Percentiles rank a stretch among this genome's conserved stretches.
Conservation (phyloP, 228 moss, liverwort and hornwort genomes). For the Sphagnum fallax region DNA sequence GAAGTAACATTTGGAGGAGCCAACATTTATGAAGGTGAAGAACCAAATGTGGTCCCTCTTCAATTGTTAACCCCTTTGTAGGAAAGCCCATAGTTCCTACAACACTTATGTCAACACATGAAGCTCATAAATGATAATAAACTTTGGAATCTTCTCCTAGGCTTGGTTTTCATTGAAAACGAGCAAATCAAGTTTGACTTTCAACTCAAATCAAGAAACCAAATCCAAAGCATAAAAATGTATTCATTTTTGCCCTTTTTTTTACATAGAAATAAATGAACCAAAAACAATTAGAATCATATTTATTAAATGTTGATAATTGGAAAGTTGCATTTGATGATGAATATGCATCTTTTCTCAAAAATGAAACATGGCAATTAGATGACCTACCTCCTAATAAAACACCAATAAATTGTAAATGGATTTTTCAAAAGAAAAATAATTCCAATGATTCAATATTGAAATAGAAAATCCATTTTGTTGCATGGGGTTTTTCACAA, state of each 20-base stretch:
- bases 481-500: constrained; percentile 1
- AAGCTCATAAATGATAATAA: not conserved
- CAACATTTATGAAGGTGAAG: not conserved
- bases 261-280: not conserved
- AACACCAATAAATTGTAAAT: constrained; percentile 4
- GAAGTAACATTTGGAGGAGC: not conserved
- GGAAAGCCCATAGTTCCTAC: not conserved
- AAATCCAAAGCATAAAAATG: not conserved
- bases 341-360: constrained; percentile 1
- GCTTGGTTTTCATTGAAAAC: not conserved
- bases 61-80: not conserved
- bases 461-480: constrained; percentile 5
- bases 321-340: constrained; percentile 1
- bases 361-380: constrained; percentile 6
- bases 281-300: constrained; percentile 1
- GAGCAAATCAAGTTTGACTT: not conserved
- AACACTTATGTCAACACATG: not conserved
- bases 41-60: not conserved
- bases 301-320: not conserved
- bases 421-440: constrained; percentile 7
- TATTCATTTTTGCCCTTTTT: not conserved
- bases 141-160: not conserved
- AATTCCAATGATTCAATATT: constrained; percentile 3
- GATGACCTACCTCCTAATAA: not conserved
- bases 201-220: not conserved